phyloP scores from a whole-genome alignment of 306 rosid species.

The Prosopis cineraria region DNA sequence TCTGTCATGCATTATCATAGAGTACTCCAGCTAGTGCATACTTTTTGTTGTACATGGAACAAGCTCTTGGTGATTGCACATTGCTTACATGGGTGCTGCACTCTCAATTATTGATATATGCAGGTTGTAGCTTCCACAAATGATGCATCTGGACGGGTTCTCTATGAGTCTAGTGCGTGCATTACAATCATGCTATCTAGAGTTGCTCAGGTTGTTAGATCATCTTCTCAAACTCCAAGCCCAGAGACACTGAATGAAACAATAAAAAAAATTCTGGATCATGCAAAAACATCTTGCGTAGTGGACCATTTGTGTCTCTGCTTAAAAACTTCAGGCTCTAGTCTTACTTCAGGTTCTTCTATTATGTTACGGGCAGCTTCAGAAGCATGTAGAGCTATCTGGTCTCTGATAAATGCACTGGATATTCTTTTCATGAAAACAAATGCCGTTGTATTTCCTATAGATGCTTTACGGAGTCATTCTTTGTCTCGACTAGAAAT shows the following conservation, averaged over 20 bases:
- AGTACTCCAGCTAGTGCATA: background rate
- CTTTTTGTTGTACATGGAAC: background rate
- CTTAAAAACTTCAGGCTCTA: slow-evolving; percentile 76
- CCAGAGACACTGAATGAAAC: slow-evolving; percentile 54
- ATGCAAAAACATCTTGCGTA: slow-evolving; percentile 77
- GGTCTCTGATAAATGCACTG: slow-evolving; percentile 77
- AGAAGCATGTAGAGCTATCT: slow-evolving; percentile 84
- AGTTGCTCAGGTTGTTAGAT: slow-evolving; percentile 63
- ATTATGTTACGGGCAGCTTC: slow-evolving; percentile 79
- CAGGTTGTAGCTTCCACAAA: slow-evolving; percentile 69
- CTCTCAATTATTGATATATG: slow-evolving; percentile 42
- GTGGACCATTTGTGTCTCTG: slow-evolving; percentile 81
- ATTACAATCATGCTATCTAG: slow-evolving; percentile 70
- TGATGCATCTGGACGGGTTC: slow-evolving; percentile 76
- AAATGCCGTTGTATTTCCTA: slow-evolving; percentile 64
- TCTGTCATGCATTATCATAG: background rate
- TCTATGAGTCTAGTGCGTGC: slow-evolving; percentile 79
- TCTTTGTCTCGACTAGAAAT: slow-evolving; percentile 54
- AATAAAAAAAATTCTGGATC: slow-evolving; percentile 67
- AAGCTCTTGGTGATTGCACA: slow-evolving; percentile 9
- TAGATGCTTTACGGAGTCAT: slow-evolving; percentile 59
- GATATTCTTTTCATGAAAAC: slow-evolving; percentile 59
- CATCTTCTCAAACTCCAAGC: slow-evolving; percentile 50
- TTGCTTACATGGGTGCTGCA: slow-evolving; percentile 31
- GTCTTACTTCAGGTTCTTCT: slow-evolving; percentile 90